Base-by-base conservation (phyloP, 257 asterid species). In the Cinchona pubescens region DNA sequence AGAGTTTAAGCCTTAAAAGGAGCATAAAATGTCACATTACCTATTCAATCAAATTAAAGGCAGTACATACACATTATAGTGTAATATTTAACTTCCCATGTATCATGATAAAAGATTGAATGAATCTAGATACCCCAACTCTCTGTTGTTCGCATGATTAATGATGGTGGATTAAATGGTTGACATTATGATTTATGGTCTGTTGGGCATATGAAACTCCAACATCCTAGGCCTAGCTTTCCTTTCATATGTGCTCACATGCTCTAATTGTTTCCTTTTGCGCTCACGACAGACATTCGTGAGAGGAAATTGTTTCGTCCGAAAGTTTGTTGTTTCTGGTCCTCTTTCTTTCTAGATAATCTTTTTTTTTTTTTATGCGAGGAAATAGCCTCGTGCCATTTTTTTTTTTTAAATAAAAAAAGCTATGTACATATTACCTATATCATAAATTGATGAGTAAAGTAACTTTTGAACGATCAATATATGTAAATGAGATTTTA, bases 131-230 rank as follows among this genome's bases (percentile, higher is more conserved):
- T 21, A 34, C 34, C 35, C 45, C 69, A 51, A 23, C 37, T 10
- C 30, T 23, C 42, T 7, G 48, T 32, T 19, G 16, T 67, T 48
- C 53, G 63, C 53, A 14, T 76, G 75, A 68, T 56, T 48, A 63
- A 68, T 56, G 75, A 69, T 58, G 58, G 63, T 68, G 70, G 67
- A 75, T 75, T 48, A 29, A 56, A 59, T 67, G 75, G 58, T 70
- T 55, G 72, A 69, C 32, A 42, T 34, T 29, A 60, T 70, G 59
- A 14, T 34, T 34, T 68, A 12, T 7, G 60, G 15, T 67, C 6
- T 12, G 42, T 29, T 46, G 60, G 60, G n/a, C 73, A 46, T 62
- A 65, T 25, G 43, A 25, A 69, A 7, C 25, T 46, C 60, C 73
- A 68, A 51, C 55, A 69, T 51, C 73, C 67, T 69, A n/a, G 72